These are phyloP conservation scores for Candida boleticola DNA, from an alignment of 805 yeast species.

Conservation along the genomic window DNA sequence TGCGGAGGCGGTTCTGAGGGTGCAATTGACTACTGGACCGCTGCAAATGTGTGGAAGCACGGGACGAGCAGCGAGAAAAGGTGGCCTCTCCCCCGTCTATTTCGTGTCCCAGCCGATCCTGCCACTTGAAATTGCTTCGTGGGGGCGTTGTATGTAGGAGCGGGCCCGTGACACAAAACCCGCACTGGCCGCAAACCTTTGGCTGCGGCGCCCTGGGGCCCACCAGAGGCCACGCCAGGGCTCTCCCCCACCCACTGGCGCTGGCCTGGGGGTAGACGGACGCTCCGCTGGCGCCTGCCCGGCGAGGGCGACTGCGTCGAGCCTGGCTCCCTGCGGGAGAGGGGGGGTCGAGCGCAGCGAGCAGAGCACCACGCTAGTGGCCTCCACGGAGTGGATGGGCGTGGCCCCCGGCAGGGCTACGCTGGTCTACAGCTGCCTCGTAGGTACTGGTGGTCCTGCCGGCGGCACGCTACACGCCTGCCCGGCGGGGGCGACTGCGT, in stretches of 20 bases:
- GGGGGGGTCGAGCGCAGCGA: too few species aligned
- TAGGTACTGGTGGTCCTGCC: too few species aligned
- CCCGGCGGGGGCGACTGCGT: too few species aligned
- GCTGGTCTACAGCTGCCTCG: too few species aligned
- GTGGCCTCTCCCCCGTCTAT: too few species aligned
- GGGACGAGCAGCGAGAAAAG: too few species aligned
- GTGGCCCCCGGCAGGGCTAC: not conserved
- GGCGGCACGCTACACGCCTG: too few species aligned
- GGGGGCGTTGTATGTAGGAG: not conserved
- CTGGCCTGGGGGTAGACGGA: too few species aligned
- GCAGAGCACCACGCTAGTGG: not conserved
- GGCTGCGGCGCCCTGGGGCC: not conserved
- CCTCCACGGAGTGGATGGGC: not conserved
- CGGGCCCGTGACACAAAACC: not conserved
- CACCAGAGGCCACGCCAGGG: not conserved
- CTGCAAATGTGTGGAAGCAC: too few species aligned
- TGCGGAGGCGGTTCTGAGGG: not conserved
- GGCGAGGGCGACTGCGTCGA: not conserved
- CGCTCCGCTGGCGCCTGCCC: not conserved
- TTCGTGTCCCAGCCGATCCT: too few species aligned
- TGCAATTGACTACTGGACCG: too few species aligned
- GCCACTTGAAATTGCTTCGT: constrained; percentile 1
- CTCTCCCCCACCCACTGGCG: not conserved
- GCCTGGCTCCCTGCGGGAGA: not conserved
- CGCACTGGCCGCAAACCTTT: not conserved